Percentiles rank a stretch among this genome's conserved stretches.
Evolutionary conservation across 1,139 yeast species (phyloP).

Genomic region (Nakaseomyces uthaithaninus): DNA sequence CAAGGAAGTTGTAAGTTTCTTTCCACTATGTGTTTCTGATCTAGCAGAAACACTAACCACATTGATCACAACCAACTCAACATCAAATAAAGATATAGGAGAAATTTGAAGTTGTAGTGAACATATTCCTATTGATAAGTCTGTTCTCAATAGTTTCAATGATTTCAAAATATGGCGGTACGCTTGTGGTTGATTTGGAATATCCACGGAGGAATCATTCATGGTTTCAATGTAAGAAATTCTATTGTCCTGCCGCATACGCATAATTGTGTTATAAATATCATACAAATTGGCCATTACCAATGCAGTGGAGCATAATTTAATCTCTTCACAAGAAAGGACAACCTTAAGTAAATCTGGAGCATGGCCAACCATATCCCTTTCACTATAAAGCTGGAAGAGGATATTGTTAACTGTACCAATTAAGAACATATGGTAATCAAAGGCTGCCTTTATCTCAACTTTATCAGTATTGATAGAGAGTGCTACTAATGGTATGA

Average conservation of each 20-base stretch:
- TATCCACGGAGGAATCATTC: constrained; percentile 26
- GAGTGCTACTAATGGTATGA: constrained; percentile 61
- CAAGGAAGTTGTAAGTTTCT: constrained; percentile 39
- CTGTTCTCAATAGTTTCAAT: constrained; percentile 40
- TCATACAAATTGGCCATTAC: constrained; percentile 79
- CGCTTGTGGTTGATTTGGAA: constrained; percentile 14
- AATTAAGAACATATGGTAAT: constrained; percentile 75
- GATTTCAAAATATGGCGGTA: constrained; percentile 24
- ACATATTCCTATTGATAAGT: constrained; percentile 53
- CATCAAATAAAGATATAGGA: constrained; percentile 69
- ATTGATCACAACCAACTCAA: constrained; percentile 60
- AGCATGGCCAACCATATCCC: constrained; percentile 37
- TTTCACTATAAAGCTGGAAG: constrained; percentile 62
- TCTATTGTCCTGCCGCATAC: constrained; percentile 67
- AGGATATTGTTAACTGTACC: constrained; percentile 44
- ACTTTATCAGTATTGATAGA: constrained; percentile 50
- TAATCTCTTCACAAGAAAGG: constrained; percentile 48
- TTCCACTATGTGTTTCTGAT: constrained; percentile 45
- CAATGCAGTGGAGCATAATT: constrained; percentile 66
- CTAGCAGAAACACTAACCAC: constrained; percentile 53
- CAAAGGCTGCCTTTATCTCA: constrained; percentile 61
- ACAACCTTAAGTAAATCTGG: constrained; percentile 59
- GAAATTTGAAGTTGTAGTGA: constrained; percentile 54
- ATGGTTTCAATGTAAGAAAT: constrained; percentile 66
- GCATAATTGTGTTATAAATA: constrained; percentile 58